These are phyloP conservation scores for Taphrina flavorubra DNA, from an alignment of 1,139 yeast genomes.

Conservation along the genomic window DNA sequence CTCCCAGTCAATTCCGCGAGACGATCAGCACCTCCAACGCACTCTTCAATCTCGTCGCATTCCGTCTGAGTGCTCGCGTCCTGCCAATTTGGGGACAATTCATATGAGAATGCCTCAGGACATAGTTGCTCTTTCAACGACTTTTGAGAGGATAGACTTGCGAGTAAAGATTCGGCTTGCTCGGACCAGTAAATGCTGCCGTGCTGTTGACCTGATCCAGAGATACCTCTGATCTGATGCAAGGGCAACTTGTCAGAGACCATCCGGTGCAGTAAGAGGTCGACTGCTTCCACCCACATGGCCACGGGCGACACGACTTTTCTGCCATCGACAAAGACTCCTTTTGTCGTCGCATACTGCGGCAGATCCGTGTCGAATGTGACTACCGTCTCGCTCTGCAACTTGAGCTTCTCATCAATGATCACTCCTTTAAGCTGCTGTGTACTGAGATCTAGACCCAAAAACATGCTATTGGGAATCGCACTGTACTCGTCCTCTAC, in stretches of 20 bases:
- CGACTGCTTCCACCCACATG: constrained; percentile 89
- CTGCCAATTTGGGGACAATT: constrained; percentile 89
- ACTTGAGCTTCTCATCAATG: constrained; percentile 61
- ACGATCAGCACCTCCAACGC: constrained; percentile 66
- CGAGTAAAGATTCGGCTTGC: constrained; percentile 44
- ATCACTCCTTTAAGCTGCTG: constrained; percentile 84
- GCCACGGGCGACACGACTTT: constrained; percentile 74
- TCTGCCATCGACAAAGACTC: constrained; percentile 66
- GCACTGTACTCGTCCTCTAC: no score
- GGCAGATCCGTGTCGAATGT: constrained; percentile 73
- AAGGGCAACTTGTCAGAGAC: constrained; percentile 63
- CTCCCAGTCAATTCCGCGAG: constrained; percentile 80
- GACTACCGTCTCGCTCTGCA: constrained; percentile 65
- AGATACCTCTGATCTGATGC: constrained; percentile 65
- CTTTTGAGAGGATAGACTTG: constrained; percentile 19
- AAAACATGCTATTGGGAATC: constrained; percentile 44
- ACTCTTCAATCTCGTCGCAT: constrained; percentile 64
- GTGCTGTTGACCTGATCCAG: constrained; percentile 93
- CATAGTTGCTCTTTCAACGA: constrained; percentile 57
- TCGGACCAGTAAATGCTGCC: constrained; percentile 83
- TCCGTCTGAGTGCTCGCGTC: constrained; percentile 85
- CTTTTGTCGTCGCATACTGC: constrained; percentile 56
- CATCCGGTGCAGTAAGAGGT: constrained; percentile 66
- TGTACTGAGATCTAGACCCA: constrained; percentile 87
- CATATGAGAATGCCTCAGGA: constrained; percentile 63